Base-by-base conservation (phyloP, 352 stramenopile species). In the Globisporangium okanoganense region DNA sequence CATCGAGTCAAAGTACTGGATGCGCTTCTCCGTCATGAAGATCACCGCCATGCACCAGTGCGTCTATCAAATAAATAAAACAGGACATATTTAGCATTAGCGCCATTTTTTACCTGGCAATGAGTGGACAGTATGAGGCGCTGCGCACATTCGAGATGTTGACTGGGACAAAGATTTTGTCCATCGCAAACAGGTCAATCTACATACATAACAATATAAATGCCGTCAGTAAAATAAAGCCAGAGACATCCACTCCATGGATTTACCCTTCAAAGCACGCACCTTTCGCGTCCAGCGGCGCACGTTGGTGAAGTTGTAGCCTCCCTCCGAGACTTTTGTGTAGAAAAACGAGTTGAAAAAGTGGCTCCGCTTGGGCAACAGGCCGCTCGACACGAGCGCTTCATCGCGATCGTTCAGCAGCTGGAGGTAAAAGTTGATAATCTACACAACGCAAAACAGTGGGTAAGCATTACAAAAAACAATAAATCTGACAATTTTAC, bases 261-360 rank as follows among this genome's bases (percentile, higher is more conserved):
- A 35, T 27, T 45, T 35, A 4, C 3, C 29, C 6, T 33, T n/a
- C 29, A 63, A 12, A 35, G 16, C 40, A 29, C 51, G 29, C 55
- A 89, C 81, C 79, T 95, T 95, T 58, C 81, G 65, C 22, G 86
- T 95, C 86, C 86, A 95, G 18, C 86, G 79, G 5, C 84, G 80
- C 20, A 95, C 86, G 47, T 94, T 95, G 48, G 81, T 58, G 44
- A 86, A 95, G 63, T 92, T 94, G 68, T 94, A 95, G 38, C 84
- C 84, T 36, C 70, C 76, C 49, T 93, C 84, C 29, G 80, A 90
- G 18, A 95, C 75, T 51, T 92, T 92, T 0, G 83, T 82, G 56
- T 88, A 92, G 60, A 95, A 94, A 44, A 95, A 95, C 47, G 86
- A 94, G 59, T 90, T 95, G 78, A 94, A 94, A 61, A 94, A 95